Percentiles rank a stretch among this genome's conserved stretches.
These are phyloP conservation scores for Amaranthus tricolor DNA, from an alignment of 179 eudicot genomes.

Conservation along the genomic window DNA sequence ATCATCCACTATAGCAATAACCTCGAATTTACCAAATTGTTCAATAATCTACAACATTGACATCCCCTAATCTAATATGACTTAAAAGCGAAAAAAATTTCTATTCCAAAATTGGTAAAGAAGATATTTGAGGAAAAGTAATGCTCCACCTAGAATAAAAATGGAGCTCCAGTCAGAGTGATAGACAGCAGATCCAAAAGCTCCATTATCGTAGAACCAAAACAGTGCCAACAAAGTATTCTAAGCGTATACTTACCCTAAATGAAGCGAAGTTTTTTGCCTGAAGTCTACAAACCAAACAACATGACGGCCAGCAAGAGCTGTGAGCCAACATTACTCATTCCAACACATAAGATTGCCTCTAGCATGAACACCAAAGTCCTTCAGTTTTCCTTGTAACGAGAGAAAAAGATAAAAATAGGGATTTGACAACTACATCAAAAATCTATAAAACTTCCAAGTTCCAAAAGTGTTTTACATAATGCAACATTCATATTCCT, in stretches of 20 bases:
- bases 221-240: not conserved
- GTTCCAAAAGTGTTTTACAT: slow-evolving; percentile 3
- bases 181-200: not conserved
- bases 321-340: not conserved
- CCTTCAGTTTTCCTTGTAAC: not conserved
- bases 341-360: not conserved
- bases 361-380: not conserved
- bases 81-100: not conserved
- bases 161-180: not conserved
- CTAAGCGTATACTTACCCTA: not conserved
- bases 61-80: too few relatives aligned
- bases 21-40: too few relatives aligned
- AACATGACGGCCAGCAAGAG: not conserved
- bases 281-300: not conserved
- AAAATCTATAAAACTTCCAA: not conserved
- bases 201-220: not conserved
- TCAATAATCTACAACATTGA: too few relatives aligned
- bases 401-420: not conserved
- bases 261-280: not conserved
- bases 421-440: not conserved
- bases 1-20: too few relatives aligned
- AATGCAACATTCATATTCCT: not conserved
- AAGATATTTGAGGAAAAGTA: not conserved
- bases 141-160: not conserved
- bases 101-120: not conserved